phyloP scores from a whole-genome alignment of 345 rosid genomes.

The Noccaea caerulescens region DNA sequence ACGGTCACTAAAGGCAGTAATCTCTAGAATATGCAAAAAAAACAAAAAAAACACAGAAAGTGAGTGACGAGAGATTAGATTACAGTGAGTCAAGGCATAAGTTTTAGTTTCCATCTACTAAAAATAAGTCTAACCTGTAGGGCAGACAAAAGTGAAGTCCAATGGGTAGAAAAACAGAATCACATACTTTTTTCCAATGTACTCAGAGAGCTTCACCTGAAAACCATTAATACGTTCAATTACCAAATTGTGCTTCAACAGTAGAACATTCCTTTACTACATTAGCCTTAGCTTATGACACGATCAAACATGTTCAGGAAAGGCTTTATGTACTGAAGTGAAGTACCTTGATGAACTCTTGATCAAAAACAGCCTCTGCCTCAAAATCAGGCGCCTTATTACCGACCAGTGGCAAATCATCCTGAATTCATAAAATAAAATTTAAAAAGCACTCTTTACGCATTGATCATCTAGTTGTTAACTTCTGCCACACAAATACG shows the following conservation, averaged over 20 bases:
- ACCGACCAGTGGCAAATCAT: conserved; percentile 76
- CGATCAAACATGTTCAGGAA: not conserved
- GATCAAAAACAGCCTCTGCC: conserved; percentile 87
- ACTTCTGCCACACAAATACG: not conserved
- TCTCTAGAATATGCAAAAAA: conserved; percentile 52
- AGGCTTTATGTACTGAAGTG: not conserved
- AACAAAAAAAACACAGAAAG: not conserved
- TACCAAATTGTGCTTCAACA: not conserved
- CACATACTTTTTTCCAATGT: conserved; percentile 91
- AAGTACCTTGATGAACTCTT: conserved; percentile 81
- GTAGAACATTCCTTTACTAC: not conserved
- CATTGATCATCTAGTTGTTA: not conserved
- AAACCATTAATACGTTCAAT: conserved; percentile 25
- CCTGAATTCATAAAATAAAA: conserved; percentile 38
- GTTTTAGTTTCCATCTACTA: not conserved
- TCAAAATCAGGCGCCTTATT: conserved; percentile 80
- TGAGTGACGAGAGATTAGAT: not conserved
- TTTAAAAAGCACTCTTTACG: not conserved
- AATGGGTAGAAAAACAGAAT: conserved; percentile 92
- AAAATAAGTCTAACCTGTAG: conserved; percentile 90
- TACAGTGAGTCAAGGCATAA: conserved; percentile 5
- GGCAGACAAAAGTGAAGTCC: conserved; percentile 98
- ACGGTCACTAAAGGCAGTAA: conserved; percentile 94
- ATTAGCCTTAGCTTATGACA: not conserved
- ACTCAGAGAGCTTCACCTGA: conserved; percentile 88